Conservation (phyloP, 352 stramenopile species). For the Phytophthora lateralis region DNA sequence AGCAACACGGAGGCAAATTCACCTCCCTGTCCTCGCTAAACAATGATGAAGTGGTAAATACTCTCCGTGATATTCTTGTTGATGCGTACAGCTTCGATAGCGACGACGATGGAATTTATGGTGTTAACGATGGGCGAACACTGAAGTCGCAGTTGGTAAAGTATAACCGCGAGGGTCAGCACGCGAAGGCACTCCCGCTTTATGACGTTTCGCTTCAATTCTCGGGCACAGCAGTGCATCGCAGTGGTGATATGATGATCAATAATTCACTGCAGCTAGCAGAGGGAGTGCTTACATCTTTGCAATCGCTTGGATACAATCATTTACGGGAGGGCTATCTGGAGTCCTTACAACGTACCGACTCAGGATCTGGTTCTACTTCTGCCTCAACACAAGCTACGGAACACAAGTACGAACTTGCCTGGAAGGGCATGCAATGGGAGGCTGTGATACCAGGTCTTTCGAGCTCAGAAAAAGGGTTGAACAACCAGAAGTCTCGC, state of each 20-base stretch:
- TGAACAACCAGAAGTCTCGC: conserved; percentile 7
- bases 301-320: conserved; percentile 78
- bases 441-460: conserved; percentile 41
- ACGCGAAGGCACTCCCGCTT: conserved; percentile 64
- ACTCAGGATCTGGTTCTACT: neutral
- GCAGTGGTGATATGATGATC: neutral
- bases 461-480: conserved; percentile 5
- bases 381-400: conserved; percentile 22
- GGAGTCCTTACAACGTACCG: conserved; percentile 31
- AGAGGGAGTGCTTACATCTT: conserved; percentile 63
- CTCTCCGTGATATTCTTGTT: conserved; percentile 60
- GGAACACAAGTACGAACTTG: conserved; percentile 77
- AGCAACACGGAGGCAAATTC: conserved; percentile 51
- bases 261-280: conserved; percentile 20
- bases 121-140: conserved; percentile 76
- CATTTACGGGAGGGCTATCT: conserved; percentile 70
- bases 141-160: conserved; percentile 73
- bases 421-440: conserved; percentile 86
- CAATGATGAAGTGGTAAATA: conserved; percentile 39
- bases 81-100: conserved; percentile 67
- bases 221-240: conserved; percentile 14
- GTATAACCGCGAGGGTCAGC: conserved; percentile 72
- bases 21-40: conserved; percentile 39
- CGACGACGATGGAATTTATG: conserved; percentile 77
- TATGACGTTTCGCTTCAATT: conserved; percentile 80